These are phyloP conservation scores for Fusarium tuaranense DNA, from an alignment of 2,329 filamentous ascomycete species.

Conservation along the genomic window DNA sequence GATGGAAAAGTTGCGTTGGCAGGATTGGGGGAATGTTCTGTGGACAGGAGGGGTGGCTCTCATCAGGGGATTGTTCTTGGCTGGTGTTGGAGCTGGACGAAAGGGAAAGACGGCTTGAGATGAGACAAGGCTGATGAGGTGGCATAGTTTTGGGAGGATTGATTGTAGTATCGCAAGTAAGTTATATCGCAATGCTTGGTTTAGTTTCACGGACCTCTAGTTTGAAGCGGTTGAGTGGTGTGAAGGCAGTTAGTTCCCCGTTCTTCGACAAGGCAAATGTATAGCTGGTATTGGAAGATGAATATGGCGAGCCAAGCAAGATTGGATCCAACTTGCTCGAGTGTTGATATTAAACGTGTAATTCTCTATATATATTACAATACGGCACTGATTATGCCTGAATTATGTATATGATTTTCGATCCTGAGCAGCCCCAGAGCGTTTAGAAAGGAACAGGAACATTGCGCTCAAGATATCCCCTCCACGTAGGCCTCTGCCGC, in stretches of 20 bases:
- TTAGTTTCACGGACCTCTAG: too few relatives aligned
- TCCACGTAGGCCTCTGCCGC: constrained; percentile 64
- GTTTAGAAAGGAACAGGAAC: constrained; percentile 52
- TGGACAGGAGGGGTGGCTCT: constrained; percentile 29
- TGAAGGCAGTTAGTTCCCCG: too few relatives aligned
- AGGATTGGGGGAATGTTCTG: constrained; percentile 35
- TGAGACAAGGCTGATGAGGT: background rate
- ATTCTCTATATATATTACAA: background rate
- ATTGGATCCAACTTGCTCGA: background rate
- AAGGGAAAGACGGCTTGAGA: constrained; percentile 23
- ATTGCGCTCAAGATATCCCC: constrained; percentile 61
- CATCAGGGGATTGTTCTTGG: constrained; percentile 33
- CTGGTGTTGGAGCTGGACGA: constrained; percentile 24
- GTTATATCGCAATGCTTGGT: background rate
- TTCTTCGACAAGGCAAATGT: too few relatives aligned
- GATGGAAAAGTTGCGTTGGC: constrained; percentile 14
- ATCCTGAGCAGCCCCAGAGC: background rate
- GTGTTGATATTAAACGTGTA: background rate
- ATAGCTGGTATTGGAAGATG: background rate
- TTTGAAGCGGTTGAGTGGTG: too few relatives aligned
- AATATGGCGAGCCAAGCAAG: background rate
- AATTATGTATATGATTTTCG: background rate
- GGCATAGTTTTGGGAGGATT: background rate
- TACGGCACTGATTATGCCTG: background rate
- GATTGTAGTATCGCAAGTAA: background rate